phyloP scores from a whole-genome alignment of 306 rosid genomes.

The Prunus mira region DNA sequence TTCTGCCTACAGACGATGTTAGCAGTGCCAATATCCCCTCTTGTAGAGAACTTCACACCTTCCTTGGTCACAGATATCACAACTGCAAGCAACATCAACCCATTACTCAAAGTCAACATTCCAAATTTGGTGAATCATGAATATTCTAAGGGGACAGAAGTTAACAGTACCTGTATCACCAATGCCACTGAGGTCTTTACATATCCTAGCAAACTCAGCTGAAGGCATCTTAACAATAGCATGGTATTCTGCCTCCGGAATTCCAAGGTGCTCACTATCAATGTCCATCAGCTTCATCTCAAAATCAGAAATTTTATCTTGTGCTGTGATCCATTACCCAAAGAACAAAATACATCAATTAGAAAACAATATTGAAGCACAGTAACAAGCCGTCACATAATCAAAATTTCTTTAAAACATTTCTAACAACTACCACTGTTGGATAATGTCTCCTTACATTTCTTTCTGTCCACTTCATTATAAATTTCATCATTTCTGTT shows the following conservation, averaged over 20 bases:
- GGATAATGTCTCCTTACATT: neutral
- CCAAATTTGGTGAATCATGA: neutral
- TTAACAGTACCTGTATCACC: conserved; percentile 78
- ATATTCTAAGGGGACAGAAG: neutral
- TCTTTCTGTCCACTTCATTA: neutral
- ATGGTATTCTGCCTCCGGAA: conserved; percentile 92
- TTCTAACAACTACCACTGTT: neutral
- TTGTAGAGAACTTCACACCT: conserved; percentile 92
- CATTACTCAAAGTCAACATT: neutral
- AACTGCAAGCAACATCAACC: conserved; percentile 43
- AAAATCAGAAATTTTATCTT: conserved; percentile 86
- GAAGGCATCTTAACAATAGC: conserved; percentile 96
- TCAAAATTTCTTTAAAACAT: neutral
- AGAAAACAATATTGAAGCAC: neutral
- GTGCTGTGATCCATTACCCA: conserved; percentile 30
- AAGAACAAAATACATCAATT: conserved; percentile 5
- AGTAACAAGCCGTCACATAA: neutral
- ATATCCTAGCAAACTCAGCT: conserved; percentile 80
- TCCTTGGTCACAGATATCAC: conserved; percentile 91
- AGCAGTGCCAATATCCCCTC: conserved; percentile 90
- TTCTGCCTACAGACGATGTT: conserved; percentile 95
- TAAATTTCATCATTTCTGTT: neutral
- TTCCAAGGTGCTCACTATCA: conserved; percentile 94
- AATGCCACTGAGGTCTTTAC: conserved; percentile 86
- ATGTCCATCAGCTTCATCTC: conserved; percentile 99